A percentile compares a stretch with the other conserved stretches of the same genome.
These are phyloP conservation scores for Coccomyxa subellipsoidea DNA, from an alignment of 163 green algal genomes.

Conservation along the genomic window DNA sequence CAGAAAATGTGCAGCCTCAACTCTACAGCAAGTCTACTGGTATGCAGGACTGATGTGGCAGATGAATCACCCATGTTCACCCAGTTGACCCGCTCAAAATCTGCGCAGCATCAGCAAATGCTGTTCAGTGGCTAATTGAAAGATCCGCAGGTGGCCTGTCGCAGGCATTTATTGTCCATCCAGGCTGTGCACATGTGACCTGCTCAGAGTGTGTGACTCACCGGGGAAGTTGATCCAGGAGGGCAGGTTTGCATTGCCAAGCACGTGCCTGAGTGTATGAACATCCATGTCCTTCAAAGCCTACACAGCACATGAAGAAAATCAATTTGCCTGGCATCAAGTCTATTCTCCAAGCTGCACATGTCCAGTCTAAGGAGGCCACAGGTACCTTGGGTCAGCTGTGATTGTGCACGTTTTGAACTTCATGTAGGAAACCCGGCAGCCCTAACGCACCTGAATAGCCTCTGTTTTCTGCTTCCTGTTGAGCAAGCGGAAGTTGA, in stretches of 20 bases:
- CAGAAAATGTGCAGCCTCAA: too few species aligned
- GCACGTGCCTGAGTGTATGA: conserved; percentile 12
- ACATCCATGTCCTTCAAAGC: conserved; percentile 29
- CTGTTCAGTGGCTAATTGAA: background rate
- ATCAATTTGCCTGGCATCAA: too few species aligned
- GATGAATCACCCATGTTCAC: background rate
- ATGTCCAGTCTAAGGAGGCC: too few species aligned
- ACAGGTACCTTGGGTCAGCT: too few species aligned
- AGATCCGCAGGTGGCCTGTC: too few species aligned
- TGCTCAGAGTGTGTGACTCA: background rate
- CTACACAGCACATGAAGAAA: conserved; percentile 17
- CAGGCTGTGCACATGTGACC: too few species aligned
- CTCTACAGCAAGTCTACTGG: background rate
- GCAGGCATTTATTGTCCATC: too few species aligned
- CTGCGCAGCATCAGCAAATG: background rate
- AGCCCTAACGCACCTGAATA: background rate
- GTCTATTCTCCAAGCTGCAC: too few species aligned
- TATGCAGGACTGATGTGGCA: too few species aligned
- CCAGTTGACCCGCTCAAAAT: conserved; percentile 13
- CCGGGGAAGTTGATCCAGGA: conserved; percentile 29
- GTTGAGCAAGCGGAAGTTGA: background rate
- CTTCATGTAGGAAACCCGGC: too few species aligned
- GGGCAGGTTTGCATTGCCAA: conserved; percentile 27
- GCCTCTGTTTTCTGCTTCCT: background rate
- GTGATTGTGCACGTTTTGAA: too few species aligned